These are phyloP conservation scores for Xerocomus potaroensis DNA, from an alignment of 768 basidiomycete species.

Conservation along the genomic window DNA sequence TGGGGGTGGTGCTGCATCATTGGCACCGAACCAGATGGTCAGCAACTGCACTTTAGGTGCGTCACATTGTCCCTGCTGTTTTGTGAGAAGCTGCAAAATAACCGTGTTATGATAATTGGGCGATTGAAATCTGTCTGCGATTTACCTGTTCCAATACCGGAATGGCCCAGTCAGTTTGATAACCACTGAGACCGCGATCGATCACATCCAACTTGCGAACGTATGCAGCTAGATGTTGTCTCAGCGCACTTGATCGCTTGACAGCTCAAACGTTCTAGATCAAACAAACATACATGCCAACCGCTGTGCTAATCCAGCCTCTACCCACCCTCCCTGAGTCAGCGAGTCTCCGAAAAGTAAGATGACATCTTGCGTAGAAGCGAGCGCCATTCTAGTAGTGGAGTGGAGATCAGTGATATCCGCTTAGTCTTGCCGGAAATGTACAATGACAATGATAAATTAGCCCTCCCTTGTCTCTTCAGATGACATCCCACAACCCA, in stretches of 20 bases:
- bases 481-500: conserved; percentile 9
- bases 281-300: conserved; percentile 39
- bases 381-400: conserved; percentile 44
- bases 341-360: conserved; percentile 82
- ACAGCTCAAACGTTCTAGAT: neutral
- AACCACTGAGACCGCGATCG: conserved; percentile 81
- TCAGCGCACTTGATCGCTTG: neutral
- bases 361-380: conserved; percentile 54
- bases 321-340: conserved; percentile 64
- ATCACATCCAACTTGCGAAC: conserved; percentile 78
- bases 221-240: conserved; percentile 60
- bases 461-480: neutral
- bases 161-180: conserved; percentile 83
- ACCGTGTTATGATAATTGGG: neutral
- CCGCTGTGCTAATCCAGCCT: conserved; percentile 60
- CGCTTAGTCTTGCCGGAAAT: too few species aligned
- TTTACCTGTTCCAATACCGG: conserved; percentile 72
- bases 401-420: neutral
- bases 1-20: conserved; percentile 70
- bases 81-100: conserved; percentile 51
- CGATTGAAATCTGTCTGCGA: neutral
- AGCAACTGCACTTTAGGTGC: conserved; percentile 66
- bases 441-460: too few species aligned
- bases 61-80: conserved; percentile 40
- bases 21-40: conserved; percentile 87